Conservation (phyloP, 2,329 filamentous ascomycete species). For the Phialophora verrucosa region DNA sequence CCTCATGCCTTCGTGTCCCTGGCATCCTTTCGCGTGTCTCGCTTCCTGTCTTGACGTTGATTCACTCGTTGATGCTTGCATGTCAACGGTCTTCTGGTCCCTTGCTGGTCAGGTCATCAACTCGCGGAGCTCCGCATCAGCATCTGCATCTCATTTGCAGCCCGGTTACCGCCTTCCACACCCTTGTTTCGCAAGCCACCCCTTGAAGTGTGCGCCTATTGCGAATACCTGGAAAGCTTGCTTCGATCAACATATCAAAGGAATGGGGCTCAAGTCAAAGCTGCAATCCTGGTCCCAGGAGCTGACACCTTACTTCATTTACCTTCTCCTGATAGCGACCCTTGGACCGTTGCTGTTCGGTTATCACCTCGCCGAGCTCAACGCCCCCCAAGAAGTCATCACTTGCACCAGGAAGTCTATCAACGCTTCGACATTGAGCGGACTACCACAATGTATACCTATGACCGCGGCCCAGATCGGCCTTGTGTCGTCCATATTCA, state of each 20-base stretch:
- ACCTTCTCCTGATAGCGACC: slow-evolving; percentile 76
- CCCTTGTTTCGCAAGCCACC: neutral
- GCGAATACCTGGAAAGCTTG: neutral
- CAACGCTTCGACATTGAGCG: slow-evolving; percentile 63
- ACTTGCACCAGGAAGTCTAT: slow-evolving; percentile 74
- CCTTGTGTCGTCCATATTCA: slow-evolving; percentile 90
- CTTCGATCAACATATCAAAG: neutral
- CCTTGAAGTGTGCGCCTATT: neutral
- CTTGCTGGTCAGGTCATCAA: neutral
- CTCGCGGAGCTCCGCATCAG: neutral
- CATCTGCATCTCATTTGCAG: neutral
- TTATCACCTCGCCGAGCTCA: slow-evolving; percentile 91
- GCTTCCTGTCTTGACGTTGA: neutral
- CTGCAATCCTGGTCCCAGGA: slow-evolving; percentile 32
- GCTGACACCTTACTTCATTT: slow-evolving; percentile 69
- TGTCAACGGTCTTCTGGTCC: neutral
- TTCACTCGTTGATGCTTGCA: neutral
- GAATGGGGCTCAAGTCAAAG: slow-evolving; percentile 31
- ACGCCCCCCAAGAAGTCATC: slow-evolving; percentile 91
- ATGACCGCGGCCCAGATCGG: slow-evolving; percentile 86
- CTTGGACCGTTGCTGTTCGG: slow-evolving; percentile 92
- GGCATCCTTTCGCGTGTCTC: neutral
- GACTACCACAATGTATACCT: slow-evolving; percentile 81
- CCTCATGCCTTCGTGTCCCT: neutral
- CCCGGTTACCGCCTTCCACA: neutral